Evolutionary conservation across 2,329 filamentous ascomycete genomes (phyloP).

Genomic region (Alternaria sp.): DNA sequence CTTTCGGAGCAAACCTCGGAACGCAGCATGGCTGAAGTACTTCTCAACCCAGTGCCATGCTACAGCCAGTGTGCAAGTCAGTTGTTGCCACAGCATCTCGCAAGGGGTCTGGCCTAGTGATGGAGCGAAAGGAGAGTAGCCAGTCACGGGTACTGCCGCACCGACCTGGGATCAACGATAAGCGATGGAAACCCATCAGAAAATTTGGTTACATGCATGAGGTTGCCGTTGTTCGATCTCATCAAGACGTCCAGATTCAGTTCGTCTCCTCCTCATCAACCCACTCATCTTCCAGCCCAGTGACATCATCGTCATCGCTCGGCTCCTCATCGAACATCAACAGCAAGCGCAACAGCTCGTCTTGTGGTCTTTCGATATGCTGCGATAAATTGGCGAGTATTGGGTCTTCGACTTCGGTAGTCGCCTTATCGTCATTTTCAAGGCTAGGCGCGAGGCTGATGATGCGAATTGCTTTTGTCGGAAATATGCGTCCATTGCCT

Average conservation of each 20-base stretch:
- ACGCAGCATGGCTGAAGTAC: no score
- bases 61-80: no score
- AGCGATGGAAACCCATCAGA: no score
- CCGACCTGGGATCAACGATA: no score
- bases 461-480: constrained; percentile 10
- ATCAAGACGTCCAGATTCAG: not conserved
- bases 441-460: constrained; percentile 7
- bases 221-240: no score
- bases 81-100: no score
- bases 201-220: no score
- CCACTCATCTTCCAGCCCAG: not conserved
- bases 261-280: not conserved
- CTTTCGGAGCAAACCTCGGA: no score
- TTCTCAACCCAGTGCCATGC: no score
- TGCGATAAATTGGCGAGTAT: not conserved
- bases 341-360: not conserved
- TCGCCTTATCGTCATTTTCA: not conserved
- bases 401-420: not conserved
- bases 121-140: no score
- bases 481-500: not conserved
- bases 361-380: not conserved
- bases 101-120: no score
- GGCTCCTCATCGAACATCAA: constrained; percentile 3
- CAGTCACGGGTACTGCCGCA: no score
- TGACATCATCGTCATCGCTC: not conserved